Evolutionary conservation across 441 rosid species (phyloP).

Genomic region (Geranium incanum): DNA sequence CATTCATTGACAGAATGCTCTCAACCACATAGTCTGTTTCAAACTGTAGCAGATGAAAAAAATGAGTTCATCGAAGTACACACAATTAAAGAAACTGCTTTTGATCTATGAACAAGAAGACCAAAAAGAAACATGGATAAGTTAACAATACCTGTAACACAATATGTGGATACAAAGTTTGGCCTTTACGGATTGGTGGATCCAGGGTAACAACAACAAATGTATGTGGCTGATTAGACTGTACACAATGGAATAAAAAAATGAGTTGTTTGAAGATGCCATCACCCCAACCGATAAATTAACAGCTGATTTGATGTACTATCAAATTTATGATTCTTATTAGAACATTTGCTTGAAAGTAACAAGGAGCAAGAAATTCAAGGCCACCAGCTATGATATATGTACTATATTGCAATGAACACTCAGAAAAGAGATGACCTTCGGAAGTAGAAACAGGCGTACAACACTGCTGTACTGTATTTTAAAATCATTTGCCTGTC

Average conservation of each 20-base stretch:
- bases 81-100: neutral
- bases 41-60: constrained; percentile 39
- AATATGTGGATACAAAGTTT: constrained; percentile 87
- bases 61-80: constrained; percentile 10
- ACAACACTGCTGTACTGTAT: constrained; percentile 97
- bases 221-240: constrained; percentile 95
- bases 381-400: neutral
- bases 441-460: constrained; percentile 88
- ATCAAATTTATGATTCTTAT: neutral
- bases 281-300: neutral
- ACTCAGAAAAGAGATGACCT: constrained; percentile 35
- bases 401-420: neutral
- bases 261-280: neutral
- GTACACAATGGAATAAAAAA: constrained; percentile 24
- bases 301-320: neutral
- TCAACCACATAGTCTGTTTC: constrained; percentile 69
- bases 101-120: constrained; percentile 25
- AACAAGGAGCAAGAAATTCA: neutral
- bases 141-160: constrained; percentile 69
- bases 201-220: constrained; percentile 84
- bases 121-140: neutral
- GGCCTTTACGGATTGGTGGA: constrained; percentile 96
- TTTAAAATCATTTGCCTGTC: constrained; percentile 95
- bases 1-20: constrained; percentile 49
- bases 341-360: neutral